Base-by-base conservation (phyloP, 345 rosid genomes). In the Anacardium occidentale region DNA sequence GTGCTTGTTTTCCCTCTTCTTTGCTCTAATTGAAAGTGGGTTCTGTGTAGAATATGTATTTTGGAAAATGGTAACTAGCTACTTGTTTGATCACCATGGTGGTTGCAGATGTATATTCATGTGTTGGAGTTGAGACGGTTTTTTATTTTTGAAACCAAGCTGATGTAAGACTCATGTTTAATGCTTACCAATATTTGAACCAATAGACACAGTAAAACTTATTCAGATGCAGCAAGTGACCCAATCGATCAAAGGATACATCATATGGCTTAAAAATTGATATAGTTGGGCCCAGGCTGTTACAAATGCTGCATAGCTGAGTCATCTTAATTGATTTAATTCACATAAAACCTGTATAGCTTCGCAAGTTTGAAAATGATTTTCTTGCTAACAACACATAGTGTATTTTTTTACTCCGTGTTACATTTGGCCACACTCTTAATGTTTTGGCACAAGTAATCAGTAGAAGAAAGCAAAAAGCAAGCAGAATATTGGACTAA, bases 1-100 rank as follows among this genome's bases (percentile, higher is more conserved):
- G 80, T 76, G 63, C 32, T 72, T 74, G 69, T 32, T n/a, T n/a
- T 9, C 56, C 25, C 57, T 48, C 37, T 69, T 11, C 10, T 29
- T 66, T 62, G 25, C 56, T 21, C 25, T 18, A 29, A 21, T 57
- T 10, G n/a, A 47, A 17, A 21, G 50, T 20, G 29, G 3, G 22
- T 18, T 47, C 4, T 48, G 15, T 48, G 68, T 62, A 15, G 45
- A 22, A 55, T 53, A 20, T 57, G 45, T 64, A 13, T 26, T 12
- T 60, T 32, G 32, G 2, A 11, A 26, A 42, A 24, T 21, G 17
- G 5, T 20, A 29, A 29, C 34, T 51, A 60, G 58, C 3, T 62
- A 22, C 29, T 32, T 61, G 22, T 8, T 0, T 3, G 25, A 25
- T 14, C 10, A 7, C 14, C 8, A 21, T 22, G n/a, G 47, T 5